A percentile compares a stretch with the other conserved stretches of the same genome.
These are phyloP conservation scores for Neonothopanus nambi DNA, from an alignment of 1,284 basidiomycete genomes.

Conservation along the genomic window DNA sequence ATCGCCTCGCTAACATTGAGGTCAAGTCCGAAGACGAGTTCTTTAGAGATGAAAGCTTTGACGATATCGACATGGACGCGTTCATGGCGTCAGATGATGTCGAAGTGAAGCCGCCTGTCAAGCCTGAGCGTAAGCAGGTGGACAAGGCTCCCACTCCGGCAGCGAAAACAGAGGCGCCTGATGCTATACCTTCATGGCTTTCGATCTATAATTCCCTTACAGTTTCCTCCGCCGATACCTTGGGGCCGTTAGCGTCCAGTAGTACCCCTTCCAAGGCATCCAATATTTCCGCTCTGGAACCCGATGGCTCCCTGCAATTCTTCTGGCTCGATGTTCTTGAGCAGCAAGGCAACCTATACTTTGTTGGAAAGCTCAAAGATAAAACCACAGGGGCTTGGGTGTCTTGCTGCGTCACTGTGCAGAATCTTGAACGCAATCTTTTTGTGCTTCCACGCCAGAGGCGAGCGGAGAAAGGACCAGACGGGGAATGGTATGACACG, in stretches of 20 bases:
- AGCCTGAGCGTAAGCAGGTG: slow-evolving; percentile 12
- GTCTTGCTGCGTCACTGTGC: slow-evolving; percentile 88
- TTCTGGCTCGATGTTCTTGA: slow-evolving; percentile 96
- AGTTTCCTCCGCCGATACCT: slow-evolving; percentile 54
- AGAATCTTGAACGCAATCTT: slow-evolving; percentile 89
- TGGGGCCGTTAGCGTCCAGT: slow-evolving; percentile 46
- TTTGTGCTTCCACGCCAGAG: slow-evolving; percentile 85
- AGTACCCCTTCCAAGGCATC: slow-evolving; percentile 43
- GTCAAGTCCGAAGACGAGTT: slow-evolving; percentile 49
- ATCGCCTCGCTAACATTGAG: slow-evolving; percentile 57
- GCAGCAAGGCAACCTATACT: slow-evolving; percentile 74
- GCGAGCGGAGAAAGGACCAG: slow-evolving; percentile 61
- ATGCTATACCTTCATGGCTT: slow-evolving; percentile 68
- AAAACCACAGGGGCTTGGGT: slow-evolving; percentile 68
- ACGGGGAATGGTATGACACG: slow-evolving; percentile 64
- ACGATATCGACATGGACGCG: slow-evolving; percentile 57
- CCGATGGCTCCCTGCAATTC: slow-evolving; percentile 84
- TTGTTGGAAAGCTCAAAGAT: slow-evolving; percentile 88
- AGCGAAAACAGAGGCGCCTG: slow-evolving; percentile 46
- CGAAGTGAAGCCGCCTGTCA: slow-evolving; percentile 25
- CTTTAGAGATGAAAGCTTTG: slow-evolving; percentile 42
- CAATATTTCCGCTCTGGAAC: slow-evolving; percentile 63
- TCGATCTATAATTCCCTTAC: slow-evolving; percentile 73
- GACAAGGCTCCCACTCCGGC: slow-evolving; percentile 17
- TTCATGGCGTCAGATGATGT: slow-evolving; percentile 47